phyloP scores from a whole-genome alignment of 345 rosid genomes.

The Bretschneidera sinensis region DNA sequence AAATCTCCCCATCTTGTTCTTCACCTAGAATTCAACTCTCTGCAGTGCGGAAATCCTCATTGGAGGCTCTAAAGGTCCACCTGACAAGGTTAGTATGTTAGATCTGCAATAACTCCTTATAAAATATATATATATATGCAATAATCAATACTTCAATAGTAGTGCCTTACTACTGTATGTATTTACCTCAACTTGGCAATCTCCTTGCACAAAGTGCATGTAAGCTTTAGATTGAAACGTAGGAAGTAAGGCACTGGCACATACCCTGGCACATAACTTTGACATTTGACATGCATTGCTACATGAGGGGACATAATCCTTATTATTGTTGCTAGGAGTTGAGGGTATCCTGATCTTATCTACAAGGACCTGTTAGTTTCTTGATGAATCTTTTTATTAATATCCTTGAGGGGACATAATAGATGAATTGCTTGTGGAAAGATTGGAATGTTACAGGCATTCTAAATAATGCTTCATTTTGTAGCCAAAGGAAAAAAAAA shows the following conservation, averaged over 20 bases:
- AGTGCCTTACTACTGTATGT: not conserved
- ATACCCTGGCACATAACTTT: not conserved
- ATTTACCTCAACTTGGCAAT: not conserved
- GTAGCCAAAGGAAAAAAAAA: too few relatives aligned
- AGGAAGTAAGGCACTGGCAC: not conserved
- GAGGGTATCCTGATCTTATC: not conserved
- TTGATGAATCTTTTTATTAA: too few relatives aligned
- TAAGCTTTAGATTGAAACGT: not conserved
- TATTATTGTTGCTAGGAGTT: too few relatives aligned
- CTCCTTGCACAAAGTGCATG: not conserved
- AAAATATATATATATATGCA: too few relatives aligned
- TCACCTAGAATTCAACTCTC: not conserved
- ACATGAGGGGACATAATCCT: too few relatives aligned
- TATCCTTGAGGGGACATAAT: too few relatives aligned
- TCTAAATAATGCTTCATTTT: too few relatives aligned
- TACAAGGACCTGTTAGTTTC: too few relatives aligned
- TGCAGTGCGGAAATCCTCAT: conserved; percentile 78
- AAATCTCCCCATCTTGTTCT: conserved; percentile 8
- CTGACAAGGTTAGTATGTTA: conserved; percentile 65
- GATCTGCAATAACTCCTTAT: not conserved
- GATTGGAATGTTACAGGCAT: too few relatives aligned
- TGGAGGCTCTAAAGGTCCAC: conserved; percentile 89
- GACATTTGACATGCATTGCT: not conserved
- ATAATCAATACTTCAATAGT: too few relatives aligned
- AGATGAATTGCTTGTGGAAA: too few relatives aligned